A percentile compares a stretch with the other conserved stretches of the same genome.
These are phyloP conservation scores for Nematocida displodere DNA, from an alignment of 371 early-diverging fungal genomes.

Conservation along the genomic window DNA sequence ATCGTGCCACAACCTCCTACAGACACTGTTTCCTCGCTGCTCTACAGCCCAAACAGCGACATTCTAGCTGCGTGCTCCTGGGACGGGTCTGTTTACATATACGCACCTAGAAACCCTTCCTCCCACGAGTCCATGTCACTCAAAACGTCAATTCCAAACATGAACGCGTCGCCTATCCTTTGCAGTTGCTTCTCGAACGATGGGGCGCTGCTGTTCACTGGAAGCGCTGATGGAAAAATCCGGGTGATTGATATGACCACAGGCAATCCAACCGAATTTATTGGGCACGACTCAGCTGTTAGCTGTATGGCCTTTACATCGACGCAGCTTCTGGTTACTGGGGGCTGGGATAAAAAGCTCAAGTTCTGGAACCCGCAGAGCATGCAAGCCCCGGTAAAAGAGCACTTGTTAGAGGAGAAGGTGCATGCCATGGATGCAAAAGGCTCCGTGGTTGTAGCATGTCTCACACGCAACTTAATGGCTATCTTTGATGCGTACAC, in stretches of 20 bases:
- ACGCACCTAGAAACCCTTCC: conserved; percentile 32
- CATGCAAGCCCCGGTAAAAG: conserved; percentile 66
- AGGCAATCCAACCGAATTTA: conserved; percentile 22
- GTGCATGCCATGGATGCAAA: conserved; percentile 77
- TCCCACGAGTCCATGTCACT: conserved; percentile 25
- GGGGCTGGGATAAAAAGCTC: conserved; percentile 86
- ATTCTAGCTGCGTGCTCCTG: conserved; percentile 60
- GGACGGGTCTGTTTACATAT: conserved; percentile 63
- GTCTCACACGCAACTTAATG: conserved; percentile 73
- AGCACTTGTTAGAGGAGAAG: conserved; percentile 74
- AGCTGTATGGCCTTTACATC: conserved; percentile 47
- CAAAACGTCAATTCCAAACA: conserved; percentile 47
- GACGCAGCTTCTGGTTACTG: conserved; percentile 72
- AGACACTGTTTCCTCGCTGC: conserved; percentile 60
- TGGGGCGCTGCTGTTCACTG: conserved; percentile 50
- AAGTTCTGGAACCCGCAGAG: conserved; percentile 80
- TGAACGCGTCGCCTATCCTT: conserved; percentile 57
- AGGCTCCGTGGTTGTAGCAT: conserved; percentile 71
- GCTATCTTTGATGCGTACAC: conserved; percentile 70
- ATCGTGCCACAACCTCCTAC: conserved; percentile 55
- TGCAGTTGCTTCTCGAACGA: conserved; percentile 56
- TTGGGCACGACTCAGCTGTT: conserved; percentile 57
- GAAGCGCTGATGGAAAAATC: conserved; percentile 60
- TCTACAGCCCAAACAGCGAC: conserved; percentile 45
- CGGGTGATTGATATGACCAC: conserved; percentile 50